Evolutionary conservation across 2,329 filamentous ascomycete genomes (phyloP), one percentile per base, ranked within the genome.

Genomic region (Microsporum audouinii): DNA sequence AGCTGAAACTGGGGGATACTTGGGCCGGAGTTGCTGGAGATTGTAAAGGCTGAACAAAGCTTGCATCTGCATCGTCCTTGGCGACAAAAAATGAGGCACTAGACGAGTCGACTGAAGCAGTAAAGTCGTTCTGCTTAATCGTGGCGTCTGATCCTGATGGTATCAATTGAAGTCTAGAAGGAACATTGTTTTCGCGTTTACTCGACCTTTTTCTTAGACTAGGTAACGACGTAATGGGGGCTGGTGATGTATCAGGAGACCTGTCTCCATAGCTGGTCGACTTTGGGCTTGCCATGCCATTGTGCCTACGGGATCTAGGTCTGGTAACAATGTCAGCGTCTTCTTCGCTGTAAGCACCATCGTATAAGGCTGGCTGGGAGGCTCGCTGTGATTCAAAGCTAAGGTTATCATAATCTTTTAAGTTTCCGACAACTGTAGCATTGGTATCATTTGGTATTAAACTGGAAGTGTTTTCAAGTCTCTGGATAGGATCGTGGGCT

Each of bases 1-100:
- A 58, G 34, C 53, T 57, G 14, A 60, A 29, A 31, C 34, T 61
- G n/a, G 64, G 65, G 62, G 64, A 66, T 34, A 68, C 65, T 8
- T 69, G 64, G 14, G 69, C 59, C 47, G 65, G 64, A 17, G 68
- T 65, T 57, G 65, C 67, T n/a, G 66, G 65, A 17, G 68, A 65
- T 27, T 65, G 65, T 6, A 65, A 64, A 36, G 61, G 63, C 57
- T 59, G 61, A n/a, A 64, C 68, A 61, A 68, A 65, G 33, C 66
- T 57, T 10, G 23, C 3, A 14, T 43, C 36, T 2, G 36, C 27
- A 17, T 29, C 34, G 14, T 57, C 36, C 7, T 14, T 43, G 55
- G 55, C 12, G 36, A 43, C 29, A 8, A 23, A 39, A 41, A 2
- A 10, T 14, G 55, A 39, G 7, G 5, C 17, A 43, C 12, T 27